A percentile compares a stretch with the other conserved stretches of the same genome.
Conservation (phyloP, 1,139 yeast species). For the Suhomyces panamericanus region DNA sequence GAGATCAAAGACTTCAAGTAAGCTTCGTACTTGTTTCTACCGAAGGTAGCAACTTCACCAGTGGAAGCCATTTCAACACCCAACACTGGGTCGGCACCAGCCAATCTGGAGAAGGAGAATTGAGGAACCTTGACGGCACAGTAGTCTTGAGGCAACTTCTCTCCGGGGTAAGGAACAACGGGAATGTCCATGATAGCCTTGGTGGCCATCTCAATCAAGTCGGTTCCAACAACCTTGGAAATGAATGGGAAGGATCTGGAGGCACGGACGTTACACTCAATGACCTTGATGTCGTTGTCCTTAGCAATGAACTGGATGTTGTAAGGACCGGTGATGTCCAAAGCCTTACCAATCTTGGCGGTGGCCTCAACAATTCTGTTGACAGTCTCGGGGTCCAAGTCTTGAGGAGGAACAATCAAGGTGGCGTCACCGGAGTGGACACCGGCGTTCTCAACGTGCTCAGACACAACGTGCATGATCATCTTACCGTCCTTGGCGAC, state of each 20-base stretch:
- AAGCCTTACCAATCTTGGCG: constrained; percentile 93
- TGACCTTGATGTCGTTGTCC: constrained; percentile 91
- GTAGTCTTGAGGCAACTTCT: constrained; percentile 85
- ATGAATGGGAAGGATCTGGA: constrained; percentile 98
- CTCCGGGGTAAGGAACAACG: constrained; percentile 83
- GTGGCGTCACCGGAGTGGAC: constrained; percentile 99
- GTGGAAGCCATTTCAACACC: constrained; percentile 99
- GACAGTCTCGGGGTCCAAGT: constrained; percentile 88
- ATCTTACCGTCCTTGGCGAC: constrained; percentile 94
- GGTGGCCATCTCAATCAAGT: constrained; percentile 96
- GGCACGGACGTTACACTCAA: constrained; percentile 98
- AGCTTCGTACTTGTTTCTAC: constrained; percentile 95
- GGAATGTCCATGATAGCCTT: constrained; percentile 93
- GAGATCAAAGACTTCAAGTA: constrained; percentile 92
- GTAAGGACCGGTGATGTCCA: constrained; percentile 97
- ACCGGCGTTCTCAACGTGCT: constrained; percentile 99
- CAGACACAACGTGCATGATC: constrained; percentile 97
- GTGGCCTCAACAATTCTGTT: constrained; percentile 91
- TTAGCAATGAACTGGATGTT: constrained; percentile 95
- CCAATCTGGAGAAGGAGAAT: constrained; percentile 94
- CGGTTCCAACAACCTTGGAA: constrained; percentile 96
- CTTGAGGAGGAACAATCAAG: constrained; percentile 95
- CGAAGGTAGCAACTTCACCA: constrained; percentile 98
- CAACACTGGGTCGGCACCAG: constrained; percentile 97
- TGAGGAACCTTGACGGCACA: constrained; percentile 98